These are phyloP conservation scores for Athelia sp. DNA, from an alignment of 1,284 basidiomycete genomes.

Conservation along the genomic window DNA sequence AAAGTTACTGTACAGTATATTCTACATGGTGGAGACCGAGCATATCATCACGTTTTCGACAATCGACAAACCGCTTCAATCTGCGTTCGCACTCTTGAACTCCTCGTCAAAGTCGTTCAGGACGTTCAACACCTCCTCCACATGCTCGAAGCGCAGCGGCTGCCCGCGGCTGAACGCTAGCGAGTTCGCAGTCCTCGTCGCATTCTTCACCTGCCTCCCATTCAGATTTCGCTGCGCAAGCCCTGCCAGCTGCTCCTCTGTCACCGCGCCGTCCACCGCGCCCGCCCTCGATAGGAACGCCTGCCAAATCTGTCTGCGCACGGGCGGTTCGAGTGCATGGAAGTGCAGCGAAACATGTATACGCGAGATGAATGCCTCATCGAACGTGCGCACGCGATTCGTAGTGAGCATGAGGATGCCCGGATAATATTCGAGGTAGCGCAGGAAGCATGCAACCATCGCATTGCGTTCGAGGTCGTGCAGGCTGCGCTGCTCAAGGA, in stretches of 20 bases:
- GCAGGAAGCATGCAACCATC: conserved; percentile 61
- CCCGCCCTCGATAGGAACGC: conserved; percentile 49
- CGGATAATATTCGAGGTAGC: conserved; percentile 59
- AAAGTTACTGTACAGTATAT: no score
- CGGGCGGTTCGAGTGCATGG: conserved; percentile 41
- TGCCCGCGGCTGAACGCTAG: conserved; percentile 45
- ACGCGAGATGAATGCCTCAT: conserved; percentile 65
- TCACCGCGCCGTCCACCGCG: conserved; percentile 26
- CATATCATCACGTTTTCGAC: no score
- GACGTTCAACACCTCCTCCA: conserved; percentile 52
- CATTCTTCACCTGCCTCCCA: conserved; percentile 63
- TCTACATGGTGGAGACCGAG: no score
- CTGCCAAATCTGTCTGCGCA: conserved; percentile 48
- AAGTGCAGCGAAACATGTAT: conserved; percentile 63
- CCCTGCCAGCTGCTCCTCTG: conserved; percentile 32
- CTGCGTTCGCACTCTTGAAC: conserved; percentile 29
- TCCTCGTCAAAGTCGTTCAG: conserved; percentile 54
- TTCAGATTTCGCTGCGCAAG: conserved; percentile 48
- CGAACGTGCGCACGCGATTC: conserved; percentile 58
- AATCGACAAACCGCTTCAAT: no score
- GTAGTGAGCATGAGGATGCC: conserved; percentile 67
- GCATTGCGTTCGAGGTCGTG: conserved; percentile 59
- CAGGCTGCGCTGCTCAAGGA: conserved; percentile 58
- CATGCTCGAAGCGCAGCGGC: conserved; percentile 38
- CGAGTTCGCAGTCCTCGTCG: conserved; percentile 52